A percentile compares a stretch with the other conserved stretches of the same genome.
phyloP scores from a whole-genome alignment of 805 yeast species.

The Candida easanensis region DNA sequence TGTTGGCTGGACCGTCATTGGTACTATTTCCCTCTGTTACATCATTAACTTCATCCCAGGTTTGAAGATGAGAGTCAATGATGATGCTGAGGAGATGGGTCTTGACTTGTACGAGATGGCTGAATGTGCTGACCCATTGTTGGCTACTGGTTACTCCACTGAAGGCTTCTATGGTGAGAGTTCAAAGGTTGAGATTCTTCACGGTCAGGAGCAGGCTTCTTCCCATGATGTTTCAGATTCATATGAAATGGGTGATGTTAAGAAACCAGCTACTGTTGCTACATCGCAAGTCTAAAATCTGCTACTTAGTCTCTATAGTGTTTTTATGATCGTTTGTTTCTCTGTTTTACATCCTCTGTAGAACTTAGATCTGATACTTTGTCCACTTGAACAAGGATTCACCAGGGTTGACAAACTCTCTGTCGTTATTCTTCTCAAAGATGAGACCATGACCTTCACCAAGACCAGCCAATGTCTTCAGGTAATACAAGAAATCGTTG shows the following conservation, averaged over 20 bases:
- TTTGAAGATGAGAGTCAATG: slow-evolving; percentile 40
- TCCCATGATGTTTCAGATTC: slow-evolving; percentile 3
- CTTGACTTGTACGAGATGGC: slow-evolving; percentile 50
- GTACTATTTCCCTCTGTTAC: slow-evolving; percentile 42
- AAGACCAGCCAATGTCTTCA: slow-evolving; percentile 33
- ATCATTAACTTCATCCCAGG: slow-evolving; percentile 52
- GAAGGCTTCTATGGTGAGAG: not conserved
- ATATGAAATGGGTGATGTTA: slow-evolving; percentile 1
- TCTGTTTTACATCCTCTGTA: too few relatives aligned
- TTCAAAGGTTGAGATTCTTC: slow-evolving; percentile 18
- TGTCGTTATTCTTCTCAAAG: slow-evolving; percentile 30
- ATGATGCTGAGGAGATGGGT: slow-evolving; percentile 49
- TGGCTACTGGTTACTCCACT: slow-evolving; percentile 1
- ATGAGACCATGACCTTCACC: slow-evolving; percentile 42
- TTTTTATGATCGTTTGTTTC: too few relatives aligned
- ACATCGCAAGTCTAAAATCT: not conserved
- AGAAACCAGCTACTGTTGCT: not conserved
- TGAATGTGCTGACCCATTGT: slow-evolving; percentile 40
- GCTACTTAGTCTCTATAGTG: too few relatives aligned
- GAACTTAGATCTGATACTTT: slow-evolving; percentile 24
- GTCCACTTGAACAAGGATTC: slow-evolving; percentile 45
- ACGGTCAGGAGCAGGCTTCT: slow-evolving; percentile 10
- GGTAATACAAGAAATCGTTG: slow-evolving; percentile 36
- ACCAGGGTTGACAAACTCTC: slow-evolving; percentile 45
- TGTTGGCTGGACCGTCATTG: slow-evolving; percentile 42